phyloP scores from a whole-genome alignment of 306 rosid genomes.

The Notholithocarpus densiflorus region DNA sequence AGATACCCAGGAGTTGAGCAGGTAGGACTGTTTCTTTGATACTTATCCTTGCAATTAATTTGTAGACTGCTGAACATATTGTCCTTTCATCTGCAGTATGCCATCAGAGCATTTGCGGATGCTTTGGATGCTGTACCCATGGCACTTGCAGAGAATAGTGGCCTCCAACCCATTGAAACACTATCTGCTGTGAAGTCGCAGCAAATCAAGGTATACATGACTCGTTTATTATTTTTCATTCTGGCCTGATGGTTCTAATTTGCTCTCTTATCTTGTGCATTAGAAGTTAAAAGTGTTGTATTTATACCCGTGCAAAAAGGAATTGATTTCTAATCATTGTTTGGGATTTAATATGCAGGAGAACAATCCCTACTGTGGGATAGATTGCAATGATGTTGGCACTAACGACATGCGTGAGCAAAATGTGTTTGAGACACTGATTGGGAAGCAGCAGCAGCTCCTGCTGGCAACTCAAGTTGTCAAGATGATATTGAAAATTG shows the following conservation, averaged over 20 bases:
- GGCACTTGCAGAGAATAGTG: conserved; percentile 99
- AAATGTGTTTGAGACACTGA: conserved; percentile 82
- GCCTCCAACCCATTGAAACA: conserved; percentile 95
- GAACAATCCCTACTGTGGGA: conserved; percentile 68
- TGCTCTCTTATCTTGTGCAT: background rate
- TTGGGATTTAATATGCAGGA: conserved; percentile 50
- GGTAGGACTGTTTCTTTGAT: conserved; percentile 36
- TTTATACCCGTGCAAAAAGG: background rate
- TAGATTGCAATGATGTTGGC: conserved; percentile 90
- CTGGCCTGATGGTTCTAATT: background rate
- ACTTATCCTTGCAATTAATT: background rate
- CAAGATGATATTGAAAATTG: conserved; percentile 94
- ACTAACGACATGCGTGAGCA: conserved; percentile 95
- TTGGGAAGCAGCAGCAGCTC: conserved; percentile 95
- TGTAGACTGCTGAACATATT: background rate
- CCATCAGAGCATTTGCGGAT: conserved; percentile 91
- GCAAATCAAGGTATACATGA: conserved; percentile 72
- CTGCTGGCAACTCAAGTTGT: conserved; percentile 95
- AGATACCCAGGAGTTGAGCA: conserved; percentile 91
- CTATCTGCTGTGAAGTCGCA: conserved; percentile 87
- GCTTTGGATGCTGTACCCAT: conserved; percentile 86
- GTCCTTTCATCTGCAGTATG: conserved; percentile 62
- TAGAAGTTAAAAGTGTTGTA: background rate
- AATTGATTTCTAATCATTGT: background rate
- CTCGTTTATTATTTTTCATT: background rate